Evolutionary conservation across 805 yeast species (phyloP).

Genomic region (Ogataea pini): DNA sequence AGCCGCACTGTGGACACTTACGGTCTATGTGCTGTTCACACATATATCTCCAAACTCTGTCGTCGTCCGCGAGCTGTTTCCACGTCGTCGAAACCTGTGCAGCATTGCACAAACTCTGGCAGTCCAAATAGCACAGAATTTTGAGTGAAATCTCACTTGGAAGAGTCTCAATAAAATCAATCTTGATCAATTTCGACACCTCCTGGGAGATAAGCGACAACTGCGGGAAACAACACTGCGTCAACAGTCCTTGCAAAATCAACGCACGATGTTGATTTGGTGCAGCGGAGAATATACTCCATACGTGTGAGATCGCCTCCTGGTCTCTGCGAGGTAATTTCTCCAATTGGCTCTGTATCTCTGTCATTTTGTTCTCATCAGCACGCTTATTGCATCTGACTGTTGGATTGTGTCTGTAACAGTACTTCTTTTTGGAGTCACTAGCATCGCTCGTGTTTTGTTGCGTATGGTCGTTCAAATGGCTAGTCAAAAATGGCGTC

Average conservation of each 20-base stretch:
- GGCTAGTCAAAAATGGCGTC: conserved; percentile 38
- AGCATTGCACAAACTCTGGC: conserved; percentile 89
- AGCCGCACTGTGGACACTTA: conserved; percentile 97
- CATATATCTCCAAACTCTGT: conserved; percentile 96
- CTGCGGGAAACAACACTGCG: conserved; percentile 95
- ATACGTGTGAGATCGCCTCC: conserved; percentile 75
- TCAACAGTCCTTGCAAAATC: conserved; percentile 77
- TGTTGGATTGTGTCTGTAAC: conserved; percentile 94
- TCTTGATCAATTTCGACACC: conserved; percentile 74
- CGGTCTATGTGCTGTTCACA: conserved; percentile 98
- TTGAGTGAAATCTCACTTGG: conserved; percentile 86
- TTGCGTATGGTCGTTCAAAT: conserved; percentile 35
- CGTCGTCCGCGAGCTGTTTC: conserved; percentile 92
- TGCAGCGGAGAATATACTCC: conserved; percentile 81
- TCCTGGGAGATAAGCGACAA: conserved; percentile 82
- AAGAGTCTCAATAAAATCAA: conserved; percentile 82
- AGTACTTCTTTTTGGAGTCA: conserved; percentile 66
- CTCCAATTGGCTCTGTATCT: conserved; percentile 59
- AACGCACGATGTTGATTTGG: conserved; percentile 68
- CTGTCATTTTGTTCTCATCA: conserved; percentile 63
- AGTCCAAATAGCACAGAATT: conserved; percentile 85
- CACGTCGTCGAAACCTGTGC: conserved; percentile 89
- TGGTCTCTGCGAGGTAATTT: conserved; percentile 68
- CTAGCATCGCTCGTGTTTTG: conserved; percentile 26
- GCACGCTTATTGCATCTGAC: conserved; percentile 68